Conservation (phyloP, 495 filamentous ascomycete species). For the Xylaria longipes region DNA sequence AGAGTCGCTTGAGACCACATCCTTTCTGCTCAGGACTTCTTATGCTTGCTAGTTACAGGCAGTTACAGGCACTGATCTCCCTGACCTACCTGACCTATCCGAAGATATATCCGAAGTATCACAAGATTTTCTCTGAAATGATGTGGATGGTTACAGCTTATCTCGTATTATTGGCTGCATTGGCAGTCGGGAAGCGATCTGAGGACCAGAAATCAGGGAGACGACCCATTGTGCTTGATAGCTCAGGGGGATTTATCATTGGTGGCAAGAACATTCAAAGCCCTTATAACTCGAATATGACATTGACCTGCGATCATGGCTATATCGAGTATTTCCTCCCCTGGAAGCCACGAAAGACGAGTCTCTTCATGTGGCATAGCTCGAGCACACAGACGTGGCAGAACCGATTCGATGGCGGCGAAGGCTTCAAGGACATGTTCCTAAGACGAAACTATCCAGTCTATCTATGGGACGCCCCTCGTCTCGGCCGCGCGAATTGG, state of each 20-base stretch:
- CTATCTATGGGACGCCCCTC: constrained; percentile 56
- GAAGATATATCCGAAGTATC: not conserved
- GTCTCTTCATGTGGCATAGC: constrained; percentile 58
- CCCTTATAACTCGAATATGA: constrained; percentile 41
- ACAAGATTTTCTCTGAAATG: not conserved
- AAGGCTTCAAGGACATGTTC: constrained; percentile 58
- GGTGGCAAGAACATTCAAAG: constrained; percentile 44
- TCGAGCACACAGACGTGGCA: constrained; percentile 55
- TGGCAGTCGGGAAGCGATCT: not conserved
- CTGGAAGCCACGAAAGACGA: constrained; percentile 50
- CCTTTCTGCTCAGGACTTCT: not conserved
- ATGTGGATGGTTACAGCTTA: not conserved
- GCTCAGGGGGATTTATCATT: constrained; percentile 49
- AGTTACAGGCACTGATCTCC: no score
- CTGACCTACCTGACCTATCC: not conserved
- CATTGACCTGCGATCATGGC: constrained; percentile 56
- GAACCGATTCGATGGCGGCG: constrained; percentile 56
- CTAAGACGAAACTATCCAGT: constrained; percentile 56
- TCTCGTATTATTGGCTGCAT: not conserved
- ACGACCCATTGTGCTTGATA: constrained; percentile 45
- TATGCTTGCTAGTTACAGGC: not conserved
- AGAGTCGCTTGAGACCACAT: not conserved
- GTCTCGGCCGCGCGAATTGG: constrained; percentile 55
- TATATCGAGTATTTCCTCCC: constrained; percentile 60
- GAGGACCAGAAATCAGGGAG: constrained; percentile 2